Evolutionary conservation across 2,329 filamentous ascomycete genomes (phyloP), one percentile per base, ranked within the genome.

Genomic region (Pseudogymnoascus sp.): DNA sequence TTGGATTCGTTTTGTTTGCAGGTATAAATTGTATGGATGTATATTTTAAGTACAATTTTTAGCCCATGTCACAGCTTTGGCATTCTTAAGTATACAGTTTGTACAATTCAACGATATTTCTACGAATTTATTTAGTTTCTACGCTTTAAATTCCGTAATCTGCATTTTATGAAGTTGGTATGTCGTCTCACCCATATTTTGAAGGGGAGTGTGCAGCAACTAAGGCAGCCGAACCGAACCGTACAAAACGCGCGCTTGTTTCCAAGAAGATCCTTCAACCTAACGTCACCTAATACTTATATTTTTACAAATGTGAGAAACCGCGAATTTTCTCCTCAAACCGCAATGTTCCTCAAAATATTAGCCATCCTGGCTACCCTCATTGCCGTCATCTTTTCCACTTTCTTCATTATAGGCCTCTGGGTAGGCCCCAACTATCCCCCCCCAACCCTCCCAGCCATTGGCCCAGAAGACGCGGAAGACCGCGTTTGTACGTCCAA

Each of bases 401-500:
- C 41, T 14, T 6, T 46, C 41, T 1, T 46, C 22, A 22, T 26
- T 12, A 46, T 46, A 5, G 41, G 41, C 12, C 41, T 46, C 22
- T 46, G 41, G 41, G 22, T n/a, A 14, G 41, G 41, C 41, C 16
- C 22, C 11, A 6, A 24, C 40, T 1, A 6, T 41, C n/a, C n/a
- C 38, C 14, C 10, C 40, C 19, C n/a, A 6, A 14, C 16, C 19
- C 37, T 66, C n/a, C 16, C 53, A 12, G 63, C 62, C 10, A 12
- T 37, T 14, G 66, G 60, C 5, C 37, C 61, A 1, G 19, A 66
- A 60, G 67, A 68, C 56, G 40, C 33, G 0, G 67, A 68, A 33
- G 63, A 66, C 37, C 50, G 41, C 46, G 28, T 40, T 43, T 22
- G 24, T 28, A 31, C 12, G 63, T 65, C 19, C 5, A 26, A 22